Conservation (phyloP, 108 stramenopile genomes). For the Fistulifera solaris region DNA sequence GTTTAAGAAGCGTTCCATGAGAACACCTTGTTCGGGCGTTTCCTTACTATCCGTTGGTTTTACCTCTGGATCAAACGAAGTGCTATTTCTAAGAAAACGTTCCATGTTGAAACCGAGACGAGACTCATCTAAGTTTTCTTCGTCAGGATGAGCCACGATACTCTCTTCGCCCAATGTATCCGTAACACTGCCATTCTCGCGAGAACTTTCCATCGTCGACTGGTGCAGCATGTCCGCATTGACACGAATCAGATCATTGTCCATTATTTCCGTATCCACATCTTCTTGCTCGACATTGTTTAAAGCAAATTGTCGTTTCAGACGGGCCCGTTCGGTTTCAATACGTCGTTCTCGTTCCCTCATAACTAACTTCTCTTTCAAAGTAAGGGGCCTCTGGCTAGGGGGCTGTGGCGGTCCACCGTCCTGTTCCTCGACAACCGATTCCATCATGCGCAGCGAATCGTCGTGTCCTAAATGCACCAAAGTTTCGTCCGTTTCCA, state of each 20-base stretch:
- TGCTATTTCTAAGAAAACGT: slow-evolving; percentile 40
- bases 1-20: slow-evolving; percentile 50
- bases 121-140: slow-evolving; percentile 7
- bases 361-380: slow-evolving; percentile 65
- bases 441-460: background rate
- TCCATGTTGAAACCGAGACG: slow-evolving; percentile 55
- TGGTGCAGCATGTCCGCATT: slow-evolving; percentile 1
- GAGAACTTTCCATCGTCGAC: background rate
- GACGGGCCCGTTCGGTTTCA: slow-evolving; percentile 59
- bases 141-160: slow-evolving; percentile 26
- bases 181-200: slow-evolving; percentile 29
- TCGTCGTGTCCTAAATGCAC: background rate
- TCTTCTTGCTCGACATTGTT: slow-evolving; percentile 11
- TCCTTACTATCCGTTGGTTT: background rate
- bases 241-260: slow-evolving; percentile 7
- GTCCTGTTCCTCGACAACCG: background rate
- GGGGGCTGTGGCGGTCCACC: slow-evolving; percentile 2
- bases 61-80: slow-evolving; percentile 3
- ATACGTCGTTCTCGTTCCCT: slow-evolving; percentile 64
- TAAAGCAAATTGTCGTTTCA: slow-evolving; percentile 66
- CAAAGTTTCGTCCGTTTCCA: slow-evolving; percentile 25
- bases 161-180: slow-evolving; percentile 42
- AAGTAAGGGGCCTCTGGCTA: slow-evolving; percentile 33
- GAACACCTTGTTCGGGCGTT: slow-evolving; percentile 14
- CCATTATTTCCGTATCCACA: slow-evolving; percentile 13